Percentiles rank a stretch among this genome's conserved stretches.
phyloP scores from a whole-genome alignment of 345 rosid genomes.

The Orychophragmus violaceus region DNA sequence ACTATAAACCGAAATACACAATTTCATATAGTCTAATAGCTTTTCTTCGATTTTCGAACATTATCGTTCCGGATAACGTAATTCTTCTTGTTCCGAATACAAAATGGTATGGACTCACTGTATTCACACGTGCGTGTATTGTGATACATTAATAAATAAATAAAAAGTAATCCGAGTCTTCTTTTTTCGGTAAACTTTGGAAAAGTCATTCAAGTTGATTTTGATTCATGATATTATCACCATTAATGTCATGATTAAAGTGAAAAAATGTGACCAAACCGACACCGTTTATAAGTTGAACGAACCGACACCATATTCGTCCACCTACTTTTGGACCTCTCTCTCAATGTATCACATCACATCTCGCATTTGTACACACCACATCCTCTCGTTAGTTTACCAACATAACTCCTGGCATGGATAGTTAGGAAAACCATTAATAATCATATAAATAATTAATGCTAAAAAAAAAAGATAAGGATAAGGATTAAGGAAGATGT shows the following conservation, averaged over 20 bases:
- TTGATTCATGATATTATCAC: background rate
- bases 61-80: no score
- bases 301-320: background rate
- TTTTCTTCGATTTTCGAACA: no score
- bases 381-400: slow-evolving; percentile 21
- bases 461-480: background rate
- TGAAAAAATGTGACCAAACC: slow-evolving; percentile 5
- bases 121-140: no score
- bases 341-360: slow-evolving; percentile 15
- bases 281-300: background rate
- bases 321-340: slow-evolving; percentile 12
- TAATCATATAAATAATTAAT: background rate
- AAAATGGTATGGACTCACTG: background rate
- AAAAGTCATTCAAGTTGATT: background rate
- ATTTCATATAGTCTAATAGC: no score
- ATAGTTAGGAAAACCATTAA: slow-evolving; percentile 9
- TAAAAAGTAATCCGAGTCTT: no score
- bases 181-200: no score
- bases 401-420: slow-evolving; percentile 16
- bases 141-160: no score
- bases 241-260: background rate
- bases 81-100: background rate
- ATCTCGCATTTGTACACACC: background rate
- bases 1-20: no score
- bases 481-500: background rate